Evolutionary conservation across 305 asterid genomes (phyloP).

Genomic region (Withania somnifera): DNA sequence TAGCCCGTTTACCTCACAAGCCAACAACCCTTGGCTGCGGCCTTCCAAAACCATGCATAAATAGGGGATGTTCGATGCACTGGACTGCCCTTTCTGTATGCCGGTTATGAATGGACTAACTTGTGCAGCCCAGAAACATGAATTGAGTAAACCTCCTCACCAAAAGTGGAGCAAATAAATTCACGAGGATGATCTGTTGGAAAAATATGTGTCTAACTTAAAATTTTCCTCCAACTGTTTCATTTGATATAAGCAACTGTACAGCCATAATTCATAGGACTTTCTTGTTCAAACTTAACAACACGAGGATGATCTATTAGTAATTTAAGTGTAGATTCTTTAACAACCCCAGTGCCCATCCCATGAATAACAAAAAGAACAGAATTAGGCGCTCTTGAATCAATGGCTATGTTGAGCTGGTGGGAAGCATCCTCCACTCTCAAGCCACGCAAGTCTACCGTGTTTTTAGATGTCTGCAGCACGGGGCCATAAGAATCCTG

Average conservation of each 20-base stretch:
- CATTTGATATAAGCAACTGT: constrained; percentile 79
- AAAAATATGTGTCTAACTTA: too few species aligned
- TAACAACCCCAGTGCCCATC: constrained; percentile 85
- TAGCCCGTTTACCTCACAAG: too few species aligned
- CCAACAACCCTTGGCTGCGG: too few species aligned
- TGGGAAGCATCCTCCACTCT: constrained; percentile 69
- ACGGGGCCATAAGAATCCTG: constrained; percentile 48
- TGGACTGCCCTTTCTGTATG: not conserved
- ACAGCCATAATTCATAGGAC: constrained; percentile 75
- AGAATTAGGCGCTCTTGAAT: constrained; percentile 42
- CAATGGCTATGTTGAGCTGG: constrained; percentile 56
- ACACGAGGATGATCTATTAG: constrained; percentile 58
- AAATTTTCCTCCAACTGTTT: not conserved
- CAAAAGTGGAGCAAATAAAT: not conserved
- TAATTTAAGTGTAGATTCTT: constrained; percentile 52
- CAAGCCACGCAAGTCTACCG: constrained; percentile 77
- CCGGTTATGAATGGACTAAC: not conserved
- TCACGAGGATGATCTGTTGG: not conserved
- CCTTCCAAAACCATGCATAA: too few species aligned
- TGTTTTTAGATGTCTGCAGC: constrained; percentile 74
- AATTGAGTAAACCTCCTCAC: not conserved
- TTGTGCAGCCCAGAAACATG: not conserved
- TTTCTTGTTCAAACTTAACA: constrained; percentile 76
- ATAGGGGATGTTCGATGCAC: not conserved
- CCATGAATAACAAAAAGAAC: constrained; percentile 86